Conservation (phyloP, 2,329 filamentous ascomycete genomes). For the Colletotrichum somersetense region DNA sequence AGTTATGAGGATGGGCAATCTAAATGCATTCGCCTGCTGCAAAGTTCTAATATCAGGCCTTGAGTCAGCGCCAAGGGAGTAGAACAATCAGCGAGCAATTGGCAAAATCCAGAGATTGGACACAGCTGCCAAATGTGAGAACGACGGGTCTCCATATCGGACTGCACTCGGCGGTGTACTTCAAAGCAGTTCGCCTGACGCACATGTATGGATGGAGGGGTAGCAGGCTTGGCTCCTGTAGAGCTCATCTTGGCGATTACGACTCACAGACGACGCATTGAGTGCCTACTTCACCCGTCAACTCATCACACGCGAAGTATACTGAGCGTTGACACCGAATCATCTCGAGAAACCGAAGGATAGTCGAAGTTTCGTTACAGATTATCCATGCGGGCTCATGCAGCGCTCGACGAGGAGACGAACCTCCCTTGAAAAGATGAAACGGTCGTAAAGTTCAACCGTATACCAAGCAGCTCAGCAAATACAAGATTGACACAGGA, state of each 20-base stretch:
- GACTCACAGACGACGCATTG: neutral
- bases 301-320: conserved; percentile 20
- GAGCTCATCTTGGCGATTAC: neutral
- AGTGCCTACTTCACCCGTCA: conserved; percentile 28
- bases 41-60: neutral
- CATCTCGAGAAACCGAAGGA: neutral
- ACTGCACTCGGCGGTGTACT: neutral
- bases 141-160: neutral
- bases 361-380: conserved; percentile 21
- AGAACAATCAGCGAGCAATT: neutral
- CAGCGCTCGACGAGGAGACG: conserved; percentile 33
- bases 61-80: conserved; percentile 25
- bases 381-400: conserved; percentile 26
- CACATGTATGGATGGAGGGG: neutral
- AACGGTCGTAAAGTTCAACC: conserved; percentile 27
- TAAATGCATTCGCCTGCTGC: conserved; percentile 12
- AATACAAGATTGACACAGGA: conserved; percentile 23
- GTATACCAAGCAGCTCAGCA: conserved; percentile 24
- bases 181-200: neutral
- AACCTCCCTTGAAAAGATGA: conserved; percentile 35
- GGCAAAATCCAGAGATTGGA: conserved; percentile 10
- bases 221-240: neutral
- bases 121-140: neutral
- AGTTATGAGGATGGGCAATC: conserved; percentile 25
- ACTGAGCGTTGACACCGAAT: conserved; percentile 6